Conservation (phyloP, 2,329 filamentous ascomycete species). For the Colletotrichum limetticola region DNA sequence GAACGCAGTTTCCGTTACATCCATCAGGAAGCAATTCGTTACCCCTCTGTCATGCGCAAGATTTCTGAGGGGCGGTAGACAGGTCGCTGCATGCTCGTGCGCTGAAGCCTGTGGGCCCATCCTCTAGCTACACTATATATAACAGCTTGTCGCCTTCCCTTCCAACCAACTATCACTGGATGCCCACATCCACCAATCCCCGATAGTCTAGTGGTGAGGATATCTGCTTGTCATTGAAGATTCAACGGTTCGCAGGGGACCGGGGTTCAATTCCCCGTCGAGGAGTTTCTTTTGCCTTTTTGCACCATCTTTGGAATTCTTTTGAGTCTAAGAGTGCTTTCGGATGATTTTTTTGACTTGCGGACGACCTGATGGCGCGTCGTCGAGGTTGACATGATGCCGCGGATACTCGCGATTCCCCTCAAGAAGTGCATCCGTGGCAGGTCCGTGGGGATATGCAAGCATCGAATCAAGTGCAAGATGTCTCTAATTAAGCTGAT, state of each 20-base stretch:
- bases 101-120: neutral
- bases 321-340: too few relatives aligned
- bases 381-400: too few relatives aligned
- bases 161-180: neutral
- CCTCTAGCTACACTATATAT: accelerated
- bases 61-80: neutral
- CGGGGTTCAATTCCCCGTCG: slow-evolving; percentile 2
- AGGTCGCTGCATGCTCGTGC: neutral
- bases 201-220: slow-evolving; percentile 1
- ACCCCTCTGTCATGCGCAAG: neutral
- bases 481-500: too few relatives aligned
- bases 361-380: too few relatives aligned
- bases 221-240: neutral
- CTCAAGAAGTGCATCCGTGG: too few relatives aligned
- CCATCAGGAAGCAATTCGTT: neutral
- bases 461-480: too few relatives aligned
- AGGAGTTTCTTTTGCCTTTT: neutral
- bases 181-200: neutral
- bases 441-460: too few relatives aligned
- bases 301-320: too few relatives aligned
- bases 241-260: neutral
- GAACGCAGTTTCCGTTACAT: neutral
- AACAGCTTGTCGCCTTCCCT: accelerated
- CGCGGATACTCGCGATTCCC: too few relatives aligned
- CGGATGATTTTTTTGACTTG: too few relatives aligned